A percentile compares a stretch with the other conserved stretches of the same genome.
Evolutionary conservation across 2,329 filamentous ascomycete genomes (phyloP).

Genomic region (Cercospora sojina): DNA sequence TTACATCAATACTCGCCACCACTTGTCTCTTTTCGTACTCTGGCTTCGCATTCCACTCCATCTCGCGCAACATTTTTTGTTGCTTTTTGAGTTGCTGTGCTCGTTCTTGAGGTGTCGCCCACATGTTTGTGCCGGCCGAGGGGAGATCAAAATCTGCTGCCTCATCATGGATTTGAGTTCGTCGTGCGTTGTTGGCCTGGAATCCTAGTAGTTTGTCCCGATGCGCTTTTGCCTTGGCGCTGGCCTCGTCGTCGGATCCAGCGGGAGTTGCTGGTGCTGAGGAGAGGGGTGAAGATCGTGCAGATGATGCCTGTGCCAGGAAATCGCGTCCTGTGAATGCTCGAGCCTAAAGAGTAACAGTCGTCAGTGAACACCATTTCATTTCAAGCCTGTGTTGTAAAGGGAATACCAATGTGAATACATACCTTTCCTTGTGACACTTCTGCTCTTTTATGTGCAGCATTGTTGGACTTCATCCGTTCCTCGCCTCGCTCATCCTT

Average conservation of each 20-base stretch:
- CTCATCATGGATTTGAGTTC: conserved; percentile 85
- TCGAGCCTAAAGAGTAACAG: conserved; percentile 20
- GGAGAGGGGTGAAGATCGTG: conserved; percentile 40
- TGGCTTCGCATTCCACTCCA: conserved; percentile 80
- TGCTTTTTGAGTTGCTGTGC: conserved; percentile 81
- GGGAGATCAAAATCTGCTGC: conserved; percentile 71
- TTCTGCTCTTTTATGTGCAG: conserved; percentile 64
- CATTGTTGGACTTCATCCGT: conserved; percentile 78
- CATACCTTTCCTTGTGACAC: conserved; percentile 48
- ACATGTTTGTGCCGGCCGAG: conserved; percentile 65
- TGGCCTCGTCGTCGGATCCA: conserved; percentile 51
- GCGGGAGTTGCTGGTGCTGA: conserved; percentile 33
- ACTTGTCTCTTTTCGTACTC: conserved; percentile 87
- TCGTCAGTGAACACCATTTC: background rate
- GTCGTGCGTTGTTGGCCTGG: conserved; percentile 79
- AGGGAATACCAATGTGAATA: conserved; percentile 18
- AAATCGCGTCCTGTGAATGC: conserved; percentile 41
- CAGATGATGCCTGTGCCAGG: conserved; percentile 37
- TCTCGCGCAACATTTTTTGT: conserved; percentile 77
- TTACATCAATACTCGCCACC: conserved; percentile 80
- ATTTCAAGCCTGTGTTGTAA: background rate
- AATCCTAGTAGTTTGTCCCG: conserved; percentile 77
- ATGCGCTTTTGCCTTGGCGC: conserved; percentile 71
- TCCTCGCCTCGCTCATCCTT: conserved; percentile 83
- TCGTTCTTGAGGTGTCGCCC: conserved; percentile 79